Conservation (phyloP, 495 filamentous ascomycete species). For the Aspergillus indologenus region DNA sequence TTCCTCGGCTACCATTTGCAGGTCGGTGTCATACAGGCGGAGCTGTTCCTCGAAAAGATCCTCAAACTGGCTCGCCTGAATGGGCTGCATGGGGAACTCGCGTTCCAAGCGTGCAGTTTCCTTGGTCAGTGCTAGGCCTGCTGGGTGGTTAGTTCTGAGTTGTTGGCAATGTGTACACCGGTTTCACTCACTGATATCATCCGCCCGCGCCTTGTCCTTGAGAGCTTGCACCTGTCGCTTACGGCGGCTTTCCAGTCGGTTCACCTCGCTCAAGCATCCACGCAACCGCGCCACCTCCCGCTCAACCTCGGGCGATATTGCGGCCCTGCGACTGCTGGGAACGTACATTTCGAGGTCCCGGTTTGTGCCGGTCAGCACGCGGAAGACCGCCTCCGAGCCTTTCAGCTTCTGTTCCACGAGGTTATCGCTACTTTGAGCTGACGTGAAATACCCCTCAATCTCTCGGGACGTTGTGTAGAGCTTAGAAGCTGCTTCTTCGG, state of each 20-base stretch:
- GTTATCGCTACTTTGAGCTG: constrained; percentile 76
- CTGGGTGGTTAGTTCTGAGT: neutral
- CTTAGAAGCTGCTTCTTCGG: constrained; percentile 66
- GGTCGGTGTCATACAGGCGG: constrained; percentile 72
- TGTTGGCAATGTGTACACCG: neutral
- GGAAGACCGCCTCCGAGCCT: constrained; percentile 69
- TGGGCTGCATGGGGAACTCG: constrained; percentile 74
- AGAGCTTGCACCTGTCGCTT: constrained; percentile 71
- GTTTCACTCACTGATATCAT: constrained; percentile 74
- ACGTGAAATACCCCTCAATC: constrained; percentile 84
- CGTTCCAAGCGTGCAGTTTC: constrained; percentile 85
- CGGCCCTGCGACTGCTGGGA: constrained; percentile 73
- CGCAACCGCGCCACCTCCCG: constrained; percentile 70
- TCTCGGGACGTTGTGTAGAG: constrained; percentile 72
- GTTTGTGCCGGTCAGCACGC: constrained; percentile 72
- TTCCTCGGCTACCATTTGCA: constrained; percentile 67
- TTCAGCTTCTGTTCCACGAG: constrained; percentile 76
- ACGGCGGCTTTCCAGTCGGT: constrained; percentile 72
- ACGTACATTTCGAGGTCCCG: constrained; percentile 82
- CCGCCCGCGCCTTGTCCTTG: constrained; percentile 71
- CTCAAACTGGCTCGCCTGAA: constrained; percentile 87
- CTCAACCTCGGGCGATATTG: constrained; percentile 77
- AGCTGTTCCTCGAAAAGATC: constrained; percentile 83
- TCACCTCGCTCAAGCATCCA: constrained; percentile 76
- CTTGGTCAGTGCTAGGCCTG: constrained; percentile 66